Evolutionary conservation across 176 grass and related monocot genomes (phyloP), one percentile per base, ranked within the genome.

Genomic region (Ensete glaucum): DNA sequence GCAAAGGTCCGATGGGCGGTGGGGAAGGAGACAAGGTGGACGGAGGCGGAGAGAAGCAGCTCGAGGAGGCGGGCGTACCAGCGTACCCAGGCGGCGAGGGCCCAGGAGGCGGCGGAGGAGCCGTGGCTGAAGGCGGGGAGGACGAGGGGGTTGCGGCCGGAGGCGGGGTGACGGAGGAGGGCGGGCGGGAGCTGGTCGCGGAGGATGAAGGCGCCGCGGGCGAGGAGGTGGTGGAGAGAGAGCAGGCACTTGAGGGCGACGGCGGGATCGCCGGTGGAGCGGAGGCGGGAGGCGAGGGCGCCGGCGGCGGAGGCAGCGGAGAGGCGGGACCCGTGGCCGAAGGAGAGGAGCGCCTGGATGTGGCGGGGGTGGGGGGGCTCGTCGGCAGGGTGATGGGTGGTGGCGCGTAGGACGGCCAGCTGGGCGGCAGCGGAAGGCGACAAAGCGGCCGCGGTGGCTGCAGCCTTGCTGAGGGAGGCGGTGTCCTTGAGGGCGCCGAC

Each of bases 241-340:
- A 96, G 81, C 60, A 96, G 93, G 64, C 82, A 92, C 82, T 96
- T 96, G 78, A 96, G 81, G 0, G 89, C 89, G 17, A 92, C 93
- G 26, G 85, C 52, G 29, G 93, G 79, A 83, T 96, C 80, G 0
- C 83, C 22, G 51, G 87, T 77, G 11, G 83, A 81, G 58, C 64
- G 87, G 11, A 96, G 89, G 54, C 93, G 89, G 20, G 80, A 79
- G 0, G 84, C 78, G 49, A 96, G 77, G 25, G 87, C 87, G 16
- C 85, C 63, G 1, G 82, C 81, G 1, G 89, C 78, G 52, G 83
- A 79, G 5, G 87, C 85, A 9, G 85, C 85, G 29, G 85, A 85
- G 72, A 96, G 87, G 67, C 89, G 89, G 53, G 93, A 96, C 8
- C 85, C 87, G 25, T 72, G 89, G 22, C 93, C 93, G 83, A 90